Conservation (phyloP, 176 grass and related monocot species). For the Elaeis guineensis region DNA sequence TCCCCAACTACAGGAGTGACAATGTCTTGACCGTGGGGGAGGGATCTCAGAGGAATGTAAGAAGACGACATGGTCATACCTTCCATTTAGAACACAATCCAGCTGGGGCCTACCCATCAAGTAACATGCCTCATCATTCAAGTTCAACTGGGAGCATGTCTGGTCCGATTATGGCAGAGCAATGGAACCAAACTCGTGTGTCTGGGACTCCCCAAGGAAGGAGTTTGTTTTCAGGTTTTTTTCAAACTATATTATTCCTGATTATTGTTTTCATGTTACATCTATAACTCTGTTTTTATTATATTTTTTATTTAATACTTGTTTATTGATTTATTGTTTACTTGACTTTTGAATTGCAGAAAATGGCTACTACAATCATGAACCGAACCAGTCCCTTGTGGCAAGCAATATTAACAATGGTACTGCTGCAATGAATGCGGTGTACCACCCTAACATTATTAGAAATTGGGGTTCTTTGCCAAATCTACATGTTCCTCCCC, state of each 20-base stretch:
- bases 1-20: conserved; percentile 20
- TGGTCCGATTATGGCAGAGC: conserved; percentile 7
- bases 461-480: conserved; percentile 33
- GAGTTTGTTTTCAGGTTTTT: conserved; percentile 43
- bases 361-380: not conserved
- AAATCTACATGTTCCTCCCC: conserved; percentile 20
- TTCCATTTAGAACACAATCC: conserved; percentile 25
- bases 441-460: conserved; percentile 11
- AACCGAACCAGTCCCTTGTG: conserved; percentile 12
- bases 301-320: not conserved
- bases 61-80: conserved; percentile 25
- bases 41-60: conserved; percentile 57
- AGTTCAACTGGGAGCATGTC: too few species aligned
- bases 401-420: conserved; percentile 14
- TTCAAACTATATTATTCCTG: too few species aligned
- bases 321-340: conserved; percentile 12
- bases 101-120: conserved; percentile 21
- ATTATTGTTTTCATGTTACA: too few species aligned
- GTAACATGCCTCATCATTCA: not conserved
- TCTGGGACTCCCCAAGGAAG: conserved; percentile 11
- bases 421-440: not conserved
- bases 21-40: conserved; percentile 23
- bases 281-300: too few species aligned
- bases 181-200: conserved; percentile 22
- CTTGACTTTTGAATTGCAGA: conserved; percentile 8